phyloP scores from a whole-genome alignment of 2,329 filamentous ascomycete species.

The Beauveria caledonica region DNA sequence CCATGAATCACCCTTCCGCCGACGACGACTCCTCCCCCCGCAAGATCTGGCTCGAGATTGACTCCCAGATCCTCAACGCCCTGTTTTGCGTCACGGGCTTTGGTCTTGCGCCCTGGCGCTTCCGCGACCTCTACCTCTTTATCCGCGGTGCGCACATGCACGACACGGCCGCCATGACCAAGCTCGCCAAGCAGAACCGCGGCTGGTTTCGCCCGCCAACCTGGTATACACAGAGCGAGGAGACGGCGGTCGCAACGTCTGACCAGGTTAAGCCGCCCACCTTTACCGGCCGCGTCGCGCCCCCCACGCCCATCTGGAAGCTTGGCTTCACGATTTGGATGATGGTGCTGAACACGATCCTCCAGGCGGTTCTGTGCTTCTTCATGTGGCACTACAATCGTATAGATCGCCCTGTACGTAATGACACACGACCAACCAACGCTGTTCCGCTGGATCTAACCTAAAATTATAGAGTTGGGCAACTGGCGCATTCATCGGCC shows the following conservation, averaged over 20 bases:
- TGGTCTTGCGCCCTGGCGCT: conserved; percentile 69
- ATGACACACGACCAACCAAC: neutral
- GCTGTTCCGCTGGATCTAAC: neutral
- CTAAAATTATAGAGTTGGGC: conserved; percentile 13
- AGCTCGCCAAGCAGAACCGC: conserved; percentile 10
- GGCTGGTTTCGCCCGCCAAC: conserved; percentile 21
- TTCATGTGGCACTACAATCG: conserved; percentile 21
- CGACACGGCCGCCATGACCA: conserved; percentile 15
- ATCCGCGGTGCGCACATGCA: conserved; percentile 15
- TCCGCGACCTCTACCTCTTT: conserved; percentile 16
- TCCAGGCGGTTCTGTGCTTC: conserved; percentile 18
- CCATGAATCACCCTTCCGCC: conserved; percentile 15
- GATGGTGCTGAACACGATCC: conserved; percentile 18
- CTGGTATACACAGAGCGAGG: conserved; percentile 12
- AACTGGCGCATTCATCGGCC: conserved; percentile 18
- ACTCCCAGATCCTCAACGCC: conserved; percentile 42
- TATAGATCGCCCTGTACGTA: conserved; percentile 18
- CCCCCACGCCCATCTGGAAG: conserved; percentile 19
- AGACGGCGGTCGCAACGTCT: conserved; percentile 6
- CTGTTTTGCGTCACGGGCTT: conserved; percentile 85
- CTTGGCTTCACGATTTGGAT: conserved; percentile 19
- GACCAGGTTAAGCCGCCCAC: conserved; percentile 13
- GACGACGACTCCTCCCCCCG: conserved; percentile 15
- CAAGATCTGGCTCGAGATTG: conserved; percentile 14
- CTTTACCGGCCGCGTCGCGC: conserved; percentile 16